Percentiles rank a stretch among this genome's conserved stretches.
Evolutionary conservation across 192 early-diverging fungal species (phyloP).

Genomic region (Dispira simplex): DNA sequence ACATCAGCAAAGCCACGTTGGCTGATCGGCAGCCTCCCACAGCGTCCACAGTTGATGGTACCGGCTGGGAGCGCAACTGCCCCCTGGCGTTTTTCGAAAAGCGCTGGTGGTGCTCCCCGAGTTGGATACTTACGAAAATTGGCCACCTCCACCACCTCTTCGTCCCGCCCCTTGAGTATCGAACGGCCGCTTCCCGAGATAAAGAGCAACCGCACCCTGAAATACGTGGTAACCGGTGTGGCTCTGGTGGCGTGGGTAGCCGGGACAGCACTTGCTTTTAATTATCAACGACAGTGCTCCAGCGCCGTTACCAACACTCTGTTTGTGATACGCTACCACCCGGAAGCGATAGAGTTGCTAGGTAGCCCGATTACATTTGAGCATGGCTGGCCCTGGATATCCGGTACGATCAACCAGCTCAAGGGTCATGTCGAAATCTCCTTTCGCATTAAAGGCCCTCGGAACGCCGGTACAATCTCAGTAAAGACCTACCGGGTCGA

Average conservation of each 20-base stretch:
- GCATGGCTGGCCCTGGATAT: conserved; percentile 42
- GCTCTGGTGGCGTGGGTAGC: conserved; percentile 35
- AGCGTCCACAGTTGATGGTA: too few relatives aligned
- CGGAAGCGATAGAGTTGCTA: conserved; percentile 25
- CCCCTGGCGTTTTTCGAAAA: too few relatives aligned
- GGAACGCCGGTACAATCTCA: not conserved
- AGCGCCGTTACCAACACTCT: conserved; percentile 36
- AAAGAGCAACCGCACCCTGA: conserved; percentile 11
- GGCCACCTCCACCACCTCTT: not conserved
- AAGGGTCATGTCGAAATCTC: conserved; percentile 38
- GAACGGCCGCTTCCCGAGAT: conserved; percentile 18
- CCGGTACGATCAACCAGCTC: conserved; percentile 40
- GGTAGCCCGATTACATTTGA: conserved; percentile 37
- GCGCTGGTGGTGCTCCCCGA: too few relatives aligned
- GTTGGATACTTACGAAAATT: too few relatives aligned
- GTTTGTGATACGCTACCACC: conserved; percentile 37
- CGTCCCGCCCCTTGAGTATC: not conserved
- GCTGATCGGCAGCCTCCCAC: too few relatives aligned
- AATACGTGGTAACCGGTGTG: conserved; percentile 19
- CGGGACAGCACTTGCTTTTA: conserved; percentile 30
- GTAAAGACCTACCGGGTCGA: conserved; percentile 1
- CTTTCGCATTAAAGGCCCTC: conserved; percentile 28
- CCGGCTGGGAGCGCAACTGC: too few relatives aligned
- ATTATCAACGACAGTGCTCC: conserved; percentile 37
- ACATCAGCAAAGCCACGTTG: too few relatives aligned